phyloP scores from a whole-genome alignment of 441 rosid genomes.

The Populus trichocarpa region DNA sequence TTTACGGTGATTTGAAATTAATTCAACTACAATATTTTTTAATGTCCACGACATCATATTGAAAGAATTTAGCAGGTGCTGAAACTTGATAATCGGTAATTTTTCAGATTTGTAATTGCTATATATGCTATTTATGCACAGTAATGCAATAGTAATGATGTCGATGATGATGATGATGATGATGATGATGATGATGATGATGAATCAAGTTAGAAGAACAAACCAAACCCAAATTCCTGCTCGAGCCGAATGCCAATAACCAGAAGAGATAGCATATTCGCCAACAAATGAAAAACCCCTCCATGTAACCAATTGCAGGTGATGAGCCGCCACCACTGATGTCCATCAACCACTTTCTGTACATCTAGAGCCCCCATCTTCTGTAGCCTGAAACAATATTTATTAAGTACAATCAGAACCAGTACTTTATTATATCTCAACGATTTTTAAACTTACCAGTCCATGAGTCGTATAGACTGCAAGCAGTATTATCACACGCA shows the following conservation, averaged over 20 bases:
- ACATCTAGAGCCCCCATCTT: slow-evolving; percentile 74
- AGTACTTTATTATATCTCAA: neutral
- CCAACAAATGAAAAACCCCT: slow-evolving; percentile 75
- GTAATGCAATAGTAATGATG: neutral
- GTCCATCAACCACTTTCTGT: slow-evolving; percentile 45
- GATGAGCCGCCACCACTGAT: slow-evolving; percentile 77
- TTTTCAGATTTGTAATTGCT: neutral
- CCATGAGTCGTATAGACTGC: neutral
- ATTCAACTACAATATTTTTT: no score
- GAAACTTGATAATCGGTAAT: neutral
- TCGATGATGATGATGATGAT: no score
- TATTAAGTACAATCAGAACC: neutral
- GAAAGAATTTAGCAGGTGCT: neutral
- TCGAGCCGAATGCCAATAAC: slow-evolving; percentile 86
- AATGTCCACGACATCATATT: neutral
- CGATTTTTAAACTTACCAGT: neutral
- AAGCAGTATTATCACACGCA: neutral
- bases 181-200: no score
- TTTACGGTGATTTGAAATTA: no score
- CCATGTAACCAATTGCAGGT: slow-evolving; percentile 89
- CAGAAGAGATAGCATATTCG: slow-evolving; percentile 80
- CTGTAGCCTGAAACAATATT: slow-evolving; percentile 46
- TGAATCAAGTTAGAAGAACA: slow-evolving; percentile 12
- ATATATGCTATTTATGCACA: neutral
- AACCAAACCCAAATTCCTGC: slow-evolving; percentile 87